phyloP scores from a whole-genome alignment of 1,139 yeast genomes.

The Yamadazyma jaroonii region DNA sequence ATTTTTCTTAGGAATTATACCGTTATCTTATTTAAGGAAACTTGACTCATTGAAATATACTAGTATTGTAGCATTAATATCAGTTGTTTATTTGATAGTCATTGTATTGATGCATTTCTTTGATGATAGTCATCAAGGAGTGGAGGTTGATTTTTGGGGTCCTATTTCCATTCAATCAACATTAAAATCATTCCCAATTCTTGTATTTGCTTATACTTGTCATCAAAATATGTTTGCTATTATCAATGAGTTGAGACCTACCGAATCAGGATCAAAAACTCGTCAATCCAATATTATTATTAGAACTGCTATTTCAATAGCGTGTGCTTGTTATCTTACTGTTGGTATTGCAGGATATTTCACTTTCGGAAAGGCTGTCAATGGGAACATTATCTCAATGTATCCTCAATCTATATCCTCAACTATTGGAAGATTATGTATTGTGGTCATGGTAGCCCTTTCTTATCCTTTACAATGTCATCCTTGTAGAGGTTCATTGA shows the following conservation, averaged over 20 bases:
- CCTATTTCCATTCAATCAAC: constrained; percentile 38
- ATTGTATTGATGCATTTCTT: constrained; percentile 58
- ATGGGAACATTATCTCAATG: constrained; percentile 68
- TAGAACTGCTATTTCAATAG: constrained; percentile 54
- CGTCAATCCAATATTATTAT: constrained; percentile 55
- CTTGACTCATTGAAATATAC: constrained; percentile 86
- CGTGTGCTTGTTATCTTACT: constrained; percentile 58
- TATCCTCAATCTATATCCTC: constrained; percentile 62
- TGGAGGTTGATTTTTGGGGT: constrained; percentile 28
- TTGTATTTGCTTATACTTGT: constrained; percentile 93
- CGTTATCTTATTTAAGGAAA: constrained; percentile 69
- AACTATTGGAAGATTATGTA: constrained; percentile 67
- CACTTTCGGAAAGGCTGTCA: constrained; percentile 75
- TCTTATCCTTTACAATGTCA: constrained; percentile 77
- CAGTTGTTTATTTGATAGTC: constrained; percentile 76
- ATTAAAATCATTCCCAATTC: constrained; percentile 69
- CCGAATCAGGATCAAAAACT: constrained; percentile 45
- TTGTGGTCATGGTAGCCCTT: constrained; percentile 64
- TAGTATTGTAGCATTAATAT: constrained; percentile 75
- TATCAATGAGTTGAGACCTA: constrained; percentile 59
- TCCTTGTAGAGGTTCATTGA: constrained; percentile 72
- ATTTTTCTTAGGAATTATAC: constrained; percentile 63
- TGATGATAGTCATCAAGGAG: neutral
- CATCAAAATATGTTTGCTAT: constrained; percentile 93
- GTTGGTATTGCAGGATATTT: constrained; percentile 86